Evolutionary conservation across 2,329 filamentous ascomycete species (phyloP), one percentile per base, ranked within the genome.

Genomic region (Aspergillus spinulosporus): DNA sequence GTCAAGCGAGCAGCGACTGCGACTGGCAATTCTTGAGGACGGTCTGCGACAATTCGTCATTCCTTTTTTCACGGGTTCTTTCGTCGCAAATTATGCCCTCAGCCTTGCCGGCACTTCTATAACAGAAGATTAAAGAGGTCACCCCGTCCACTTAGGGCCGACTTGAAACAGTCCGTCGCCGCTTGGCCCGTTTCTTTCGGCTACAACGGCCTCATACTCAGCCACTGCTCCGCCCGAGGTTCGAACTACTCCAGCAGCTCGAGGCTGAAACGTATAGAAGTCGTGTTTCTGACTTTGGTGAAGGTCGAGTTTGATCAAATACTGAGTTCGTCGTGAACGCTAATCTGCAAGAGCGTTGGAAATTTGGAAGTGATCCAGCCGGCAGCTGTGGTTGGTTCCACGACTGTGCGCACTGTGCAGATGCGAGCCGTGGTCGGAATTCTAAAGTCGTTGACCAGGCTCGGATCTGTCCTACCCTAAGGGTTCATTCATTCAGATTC

Each of bases 191-290:
- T 47, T 31, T 49, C 9, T 8, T 11, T 49, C 34, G 39, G 39
- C 39, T 26, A 42, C 45, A 49, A 56, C 46, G 26, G 51, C 26
- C 47, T 31, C 26, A 29, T 9, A 5, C 43, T 40, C 39, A 45
- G 42, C 37, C 46, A 45, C 49, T 29, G 43, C 47, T 34, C 47
- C 34, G 49, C 47, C 46, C 45, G 44, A 46, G 43, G 49, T 53
- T 55, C 34, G 26, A 45, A 32, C 48, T 12, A 15, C 53, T 34
- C 47, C 39, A 31, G 9, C 44, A 34, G 29, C 7, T 46, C 6
- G 51, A 40, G 37, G 39, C 52, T 57, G 59, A 59, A 61, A 61
- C 57, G 34, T 45, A n/a, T 42, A n/a, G 12, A 21, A 12, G 32
- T 49, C 46, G 36, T 15, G 45, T 21, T 32, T 48, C 32, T 12